Base-by-base conservation (phyloP, 345 rosid species). In the Crucihimalaya himalaica region DNA sequence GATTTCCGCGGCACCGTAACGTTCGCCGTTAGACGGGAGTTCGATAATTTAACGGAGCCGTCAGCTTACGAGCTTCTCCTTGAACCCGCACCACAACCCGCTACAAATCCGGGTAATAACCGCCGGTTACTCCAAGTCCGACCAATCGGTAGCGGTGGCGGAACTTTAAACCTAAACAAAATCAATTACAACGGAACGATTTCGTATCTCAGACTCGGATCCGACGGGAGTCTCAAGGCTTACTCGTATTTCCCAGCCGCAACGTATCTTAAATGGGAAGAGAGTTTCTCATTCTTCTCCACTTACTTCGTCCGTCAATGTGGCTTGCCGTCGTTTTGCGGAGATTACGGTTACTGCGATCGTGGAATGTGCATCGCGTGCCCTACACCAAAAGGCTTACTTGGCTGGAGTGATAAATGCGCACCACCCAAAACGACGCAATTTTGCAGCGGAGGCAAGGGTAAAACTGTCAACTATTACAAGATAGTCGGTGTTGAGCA, bases 211-310 rank as follows among this genome's bases (percentile, higher is more conserved):
- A 57, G 89, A 19, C 78, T 87, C 1, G 86, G 68, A 13, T 54
- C 78, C 0, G 93, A 90, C 42, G 96, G 96, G 6, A 88, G 84
- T 43, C 73, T 88, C 1, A 79, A 64, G 57, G 60, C 84, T n/a
- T 82, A 37, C 60, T 80, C 93, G 6, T 90, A 76, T 52, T 80
- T 46, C 2, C 63, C 50, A 52, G 67, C 83, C 16, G 84, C 80
- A 0, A 70, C 73, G 51, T 75, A 63, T 7, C 51, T 75, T 3
- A 77, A 66, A 19, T 84, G 85, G 83, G 84, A 83, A 34, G 80
- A 43, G 55, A 83, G 81, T 9, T 85, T 78, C 70, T 74, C 82
- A 0, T 77, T 85, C 63, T 83, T 85, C 75, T 79, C 83, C 10
- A 71, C 63, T n/a, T 73, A 83, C 60, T 78, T 73, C 61, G 74